phyloP scores from a whole-genome alignment of 176 grass and related monocot species.

The Oryza meyeriana region DNA sequence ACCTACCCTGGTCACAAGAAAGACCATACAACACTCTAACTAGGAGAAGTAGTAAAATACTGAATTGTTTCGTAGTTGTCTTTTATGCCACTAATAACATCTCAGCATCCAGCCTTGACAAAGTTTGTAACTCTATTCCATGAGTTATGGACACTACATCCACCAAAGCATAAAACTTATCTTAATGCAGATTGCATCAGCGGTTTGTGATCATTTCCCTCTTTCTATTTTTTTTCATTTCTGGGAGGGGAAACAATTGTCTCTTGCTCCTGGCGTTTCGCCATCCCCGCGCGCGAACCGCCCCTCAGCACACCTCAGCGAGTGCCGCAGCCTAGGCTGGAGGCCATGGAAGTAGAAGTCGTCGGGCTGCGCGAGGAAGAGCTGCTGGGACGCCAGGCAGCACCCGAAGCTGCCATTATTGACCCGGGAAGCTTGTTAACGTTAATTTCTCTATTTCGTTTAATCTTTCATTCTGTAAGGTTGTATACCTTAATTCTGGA shows the following conservation, averaged over 20 bases:
- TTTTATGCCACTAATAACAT: neutral
- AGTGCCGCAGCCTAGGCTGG: too few relatives aligned
- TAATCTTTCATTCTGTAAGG: too few relatives aligned
- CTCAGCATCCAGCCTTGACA: neutral
- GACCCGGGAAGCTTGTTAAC: too few relatives aligned
- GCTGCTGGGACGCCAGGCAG: too few relatives aligned
- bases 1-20: slow-evolving; percentile 23
- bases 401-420: too few relatives aligned
- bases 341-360: too few relatives aligned
- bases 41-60: slow-evolving; percentile 24
- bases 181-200: neutral
- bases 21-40: neutral
- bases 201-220: neutral
- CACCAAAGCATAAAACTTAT: neutral
- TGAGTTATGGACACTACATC: slow-evolving; percentile 1
- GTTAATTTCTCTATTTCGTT: too few relatives aligned
- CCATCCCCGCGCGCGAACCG: too few relatives aligned
- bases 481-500: too few relatives aligned
- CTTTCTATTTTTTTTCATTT: neutral
- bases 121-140: neutral
- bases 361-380: too few relatives aligned
- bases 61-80: neutral
- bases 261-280: too few relatives aligned
- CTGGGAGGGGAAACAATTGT: neutral
- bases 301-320: too few relatives aligned